Evolutionary conservation across 768 basidiomycete species (phyloP).

Genomic region (Mycena epipterygia): DNA sequence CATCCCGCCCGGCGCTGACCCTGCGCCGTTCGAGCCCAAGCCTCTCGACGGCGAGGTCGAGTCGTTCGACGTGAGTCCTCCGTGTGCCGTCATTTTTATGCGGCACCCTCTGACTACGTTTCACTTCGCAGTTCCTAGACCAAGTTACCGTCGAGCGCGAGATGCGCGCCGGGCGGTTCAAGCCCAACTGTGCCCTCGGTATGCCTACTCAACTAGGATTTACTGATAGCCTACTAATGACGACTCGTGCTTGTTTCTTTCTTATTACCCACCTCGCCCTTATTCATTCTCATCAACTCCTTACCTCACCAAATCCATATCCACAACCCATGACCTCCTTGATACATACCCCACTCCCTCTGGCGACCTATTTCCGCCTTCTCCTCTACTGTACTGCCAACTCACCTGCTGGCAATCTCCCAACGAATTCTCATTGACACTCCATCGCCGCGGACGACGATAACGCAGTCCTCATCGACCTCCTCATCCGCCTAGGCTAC

Average conservation of each 20-base stretch:
- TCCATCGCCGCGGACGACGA: background rate
- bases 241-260: too few species aligned
- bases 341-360: too few species aligned
- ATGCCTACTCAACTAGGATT: too few species aligned
- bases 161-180: slow-evolving; percentile 84
- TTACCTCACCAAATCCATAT: too few species aligned
- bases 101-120: background rate
- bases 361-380: too few species aligned
- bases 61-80: slow-evolving; percentile 79
- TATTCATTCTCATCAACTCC: too few species aligned
- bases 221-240: too few species aligned
- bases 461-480: slow-evolving; percentile 91
- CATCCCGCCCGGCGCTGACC: slow-evolving; percentile 67
- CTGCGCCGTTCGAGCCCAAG: slow-evolving; percentile 69
- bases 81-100: background rate
- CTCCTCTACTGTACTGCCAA: background rate
- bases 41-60: slow-evolving; percentile 96
- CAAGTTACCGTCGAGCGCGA: slow-evolving; percentile 72
- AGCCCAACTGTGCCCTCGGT: slow-evolving; percentile 93
- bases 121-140: slow-evolving; percentile 67
- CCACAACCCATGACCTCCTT: too few species aligned
- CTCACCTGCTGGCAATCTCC: too few species aligned
- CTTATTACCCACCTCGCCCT: too few species aligned
- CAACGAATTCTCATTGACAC: too few species aligned
- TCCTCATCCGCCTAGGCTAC: slow-evolving; percentile 88